Base-by-base conservation (phyloP, 2,329 filamentous ascomycete genomes). In the Botrytis deweyae region DNA sequence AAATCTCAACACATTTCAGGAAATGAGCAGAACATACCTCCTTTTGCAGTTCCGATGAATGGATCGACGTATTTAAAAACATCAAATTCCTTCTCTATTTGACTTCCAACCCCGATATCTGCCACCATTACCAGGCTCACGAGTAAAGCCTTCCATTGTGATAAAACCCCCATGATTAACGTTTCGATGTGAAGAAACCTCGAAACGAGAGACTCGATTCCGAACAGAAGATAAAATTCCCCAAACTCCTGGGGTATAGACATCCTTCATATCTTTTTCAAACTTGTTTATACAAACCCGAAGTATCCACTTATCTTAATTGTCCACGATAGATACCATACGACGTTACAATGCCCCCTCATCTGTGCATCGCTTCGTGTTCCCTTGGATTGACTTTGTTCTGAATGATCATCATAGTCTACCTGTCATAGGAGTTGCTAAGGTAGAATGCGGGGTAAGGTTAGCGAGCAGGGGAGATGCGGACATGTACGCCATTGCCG, bases 1-100 rank as follows among this genome's bases (percentile, higher is more conserved):
- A 12, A 12, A 5, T 4, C 20, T 33, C 10, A 14, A 9, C 2
- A 29, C 5, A 16, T 22, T 29, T 10, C 16, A 29, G 14, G 4
- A 33, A 5, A 29, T n/a, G 46, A 65, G 6, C 61, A 36, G 52
- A 68, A 4, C 61, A 36, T 55, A 59, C 87, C 87, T 81, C 86
- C 87, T 80, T 87, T 86, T 6, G 82, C 84, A 25, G 86, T 87
- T 42, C 87, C 87, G 74, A 89, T 88, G 9, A 89, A 82, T 14
- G 86, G 87, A 78, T 89, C 81, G 38, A 86, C 80, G 77, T 83
- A 84, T 61, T 83, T 77, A 44, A 86, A 78, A 8, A 83, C 79
- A 76, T 85, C 82, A 52, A 78, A 80, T 25, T 63, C 65, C 3
- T 33, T 20, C 3, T 75, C 75, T 36, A 62, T 36, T n/a, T 46